Evolutionary conservation across 2,329 filamentous ascomycete genomes (phyloP).

Genomic region (Arthrobotrys entomopaga): DNA sequence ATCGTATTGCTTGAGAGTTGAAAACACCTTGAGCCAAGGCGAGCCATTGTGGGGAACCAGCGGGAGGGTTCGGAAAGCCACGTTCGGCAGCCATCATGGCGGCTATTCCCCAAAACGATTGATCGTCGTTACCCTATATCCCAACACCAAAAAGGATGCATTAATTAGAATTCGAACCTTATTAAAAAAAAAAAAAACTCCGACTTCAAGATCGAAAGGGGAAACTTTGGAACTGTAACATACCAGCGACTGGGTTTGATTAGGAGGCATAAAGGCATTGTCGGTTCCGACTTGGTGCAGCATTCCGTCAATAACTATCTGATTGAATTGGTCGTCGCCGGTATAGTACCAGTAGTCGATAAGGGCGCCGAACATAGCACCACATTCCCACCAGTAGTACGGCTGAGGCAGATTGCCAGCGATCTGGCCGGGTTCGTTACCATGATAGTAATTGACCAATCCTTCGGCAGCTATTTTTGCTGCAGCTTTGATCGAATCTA

Average conservation of each 20-base stretch:
- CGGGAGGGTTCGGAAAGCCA: conserved; percentile 70
- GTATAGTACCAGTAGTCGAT: conserved; percentile 78
- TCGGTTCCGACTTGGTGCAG: conserved; percentile 71
- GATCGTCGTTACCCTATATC: conserved; percentile 73
- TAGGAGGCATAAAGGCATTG: conserved; percentile 70
- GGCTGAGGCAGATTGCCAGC: conserved; percentile 71
- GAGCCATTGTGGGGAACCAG: conserved; percentile 77
- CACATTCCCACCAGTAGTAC: conserved; percentile 81
- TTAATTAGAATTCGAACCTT: neutral
- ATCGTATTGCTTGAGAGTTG: conserved; percentile 77
- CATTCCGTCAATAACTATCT: conserved; percentile 69
- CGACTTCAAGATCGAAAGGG: neutral
- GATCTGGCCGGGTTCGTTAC: conserved; percentile 66
- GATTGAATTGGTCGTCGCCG: conserved; percentile 72
- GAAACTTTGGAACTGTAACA: conserved; percentile 24
- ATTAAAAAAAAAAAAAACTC: neutral
- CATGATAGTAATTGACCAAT: conserved; percentile 67
- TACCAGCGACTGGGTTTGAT: conserved; percentile 68
- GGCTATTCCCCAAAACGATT: conserved; percentile 76
- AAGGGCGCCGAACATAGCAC: conserved; percentile 74
- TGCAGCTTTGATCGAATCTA: conserved; percentile 56
- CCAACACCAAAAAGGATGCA: neutral
- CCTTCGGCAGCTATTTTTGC: conserved; percentile 63
- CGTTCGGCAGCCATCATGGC: conserved; percentile 75
- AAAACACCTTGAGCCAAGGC: conserved; percentile 81